phyloP scores from a whole-genome alignment of 1,284 basidiomycete genomes.

The Apiotrichum gamsii region DNA sequence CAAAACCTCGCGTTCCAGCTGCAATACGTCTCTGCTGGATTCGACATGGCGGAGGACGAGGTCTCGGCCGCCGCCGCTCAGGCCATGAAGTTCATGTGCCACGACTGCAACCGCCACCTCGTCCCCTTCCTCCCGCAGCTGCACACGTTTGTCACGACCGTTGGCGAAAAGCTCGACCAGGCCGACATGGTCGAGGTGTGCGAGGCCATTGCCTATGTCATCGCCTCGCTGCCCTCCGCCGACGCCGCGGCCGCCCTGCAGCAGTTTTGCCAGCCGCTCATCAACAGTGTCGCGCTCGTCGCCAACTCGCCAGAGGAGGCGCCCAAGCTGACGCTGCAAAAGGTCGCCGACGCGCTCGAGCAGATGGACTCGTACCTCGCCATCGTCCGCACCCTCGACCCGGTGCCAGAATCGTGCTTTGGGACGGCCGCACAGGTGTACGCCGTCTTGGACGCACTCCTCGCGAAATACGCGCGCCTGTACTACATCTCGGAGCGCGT shows the following conservation, averaged over 20 bases:
- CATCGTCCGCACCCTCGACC: conserved; percentile 70
- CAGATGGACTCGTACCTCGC: conserved; percentile 82
- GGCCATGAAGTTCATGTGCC: conserved; percentile 92
- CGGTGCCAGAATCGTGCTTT: conserved; percentile 71
- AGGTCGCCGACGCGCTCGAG: conserved; percentile 71
- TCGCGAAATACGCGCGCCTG: conserved; percentile 71
- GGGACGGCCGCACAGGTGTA: conserved; percentile 76
- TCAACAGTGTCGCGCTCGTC: conserved; percentile 49
- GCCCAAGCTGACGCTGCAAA: conserved; percentile 59
- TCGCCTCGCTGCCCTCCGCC: conserved; percentile 77
- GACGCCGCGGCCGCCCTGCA: conserved; percentile 76
- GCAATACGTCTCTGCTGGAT: conserved; percentile 86
- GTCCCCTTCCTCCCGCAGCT: conserved; percentile 86
- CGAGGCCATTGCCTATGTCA: conserved; percentile 91
- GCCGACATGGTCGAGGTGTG: conserved; percentile 88
- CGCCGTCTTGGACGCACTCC: conserved; percentile 71
- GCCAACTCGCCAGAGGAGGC: conserved; percentile 40
- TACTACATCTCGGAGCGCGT: conserved; percentile 76
- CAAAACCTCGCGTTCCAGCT: conserved; percentile 79
- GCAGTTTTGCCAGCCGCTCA: conserved; percentile 63
- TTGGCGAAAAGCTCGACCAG: conserved; percentile 69
- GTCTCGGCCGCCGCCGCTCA: conserved; percentile 92
- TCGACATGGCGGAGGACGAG: conserved; percentile 71
- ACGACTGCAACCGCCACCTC: conserved; percentile 93
- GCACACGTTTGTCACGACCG: conserved; percentile 75